A percentile compares a stretch with the other conserved stretches of the same genome.
Evolutionary conservation across 768 basidiomycete genomes (phyloP).

Genomic region (Lentinus brumalis): DNA sequence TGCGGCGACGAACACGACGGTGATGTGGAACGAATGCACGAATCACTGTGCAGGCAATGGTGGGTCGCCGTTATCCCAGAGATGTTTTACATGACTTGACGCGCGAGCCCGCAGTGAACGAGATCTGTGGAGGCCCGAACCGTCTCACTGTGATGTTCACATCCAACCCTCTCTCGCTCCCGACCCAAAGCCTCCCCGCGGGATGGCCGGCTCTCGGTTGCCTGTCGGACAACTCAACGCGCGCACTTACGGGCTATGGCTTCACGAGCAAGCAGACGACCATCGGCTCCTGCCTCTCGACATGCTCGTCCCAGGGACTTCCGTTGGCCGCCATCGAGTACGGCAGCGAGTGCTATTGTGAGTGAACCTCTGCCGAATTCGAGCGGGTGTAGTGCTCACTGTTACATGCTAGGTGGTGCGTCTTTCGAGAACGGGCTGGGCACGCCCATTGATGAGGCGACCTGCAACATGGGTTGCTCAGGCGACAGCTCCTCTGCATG

Average conservation of each 20-base stretch:
- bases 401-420: conserved; percentile 16
- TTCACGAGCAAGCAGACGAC: conserved; percentile 28
- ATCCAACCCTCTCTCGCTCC: not conserved
- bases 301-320: conserved; percentile 33
- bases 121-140: conserved; percentile 15
- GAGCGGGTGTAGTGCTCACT: not conserved
- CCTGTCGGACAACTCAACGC: conserved; percentile 22
- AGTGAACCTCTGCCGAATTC: not conserved
- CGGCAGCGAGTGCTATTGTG: conserved; percentile 36
- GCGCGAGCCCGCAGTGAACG: not conserved
- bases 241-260: conserved; percentile 27
- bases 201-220: conserved; percentile 24
- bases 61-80: not conserved
- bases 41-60: conserved; percentile 26
- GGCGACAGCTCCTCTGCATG: conserved; percentile 12
- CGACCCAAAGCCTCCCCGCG: not conserved
- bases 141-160: not conserved
- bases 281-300: conserved; percentile 29
- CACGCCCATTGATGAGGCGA: conserved; percentile 6
- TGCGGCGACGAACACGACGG: conserved; percentile 19
- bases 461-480: conserved; percentile 24
- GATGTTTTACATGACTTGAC: not conserved
- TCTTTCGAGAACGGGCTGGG: conserved; percentile 21
- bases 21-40: conserved; percentile 22
- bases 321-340: conserved; percentile 36